Conservation (phyloP, 257 asterid species). For the Coffea eugenioides region DNA sequence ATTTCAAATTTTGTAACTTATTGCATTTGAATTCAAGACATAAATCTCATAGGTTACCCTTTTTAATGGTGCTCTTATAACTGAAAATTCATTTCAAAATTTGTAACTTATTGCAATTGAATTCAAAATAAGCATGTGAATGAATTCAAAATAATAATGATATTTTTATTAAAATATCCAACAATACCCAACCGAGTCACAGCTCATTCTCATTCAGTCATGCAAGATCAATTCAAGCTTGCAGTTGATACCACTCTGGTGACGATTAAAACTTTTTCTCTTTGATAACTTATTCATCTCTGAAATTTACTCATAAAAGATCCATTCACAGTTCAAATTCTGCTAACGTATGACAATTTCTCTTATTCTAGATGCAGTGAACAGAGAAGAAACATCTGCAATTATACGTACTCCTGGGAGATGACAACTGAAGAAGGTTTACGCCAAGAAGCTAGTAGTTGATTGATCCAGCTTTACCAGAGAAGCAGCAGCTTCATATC, state of each 20-base stretch:
- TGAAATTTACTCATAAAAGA: background rate
- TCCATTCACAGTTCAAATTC: no score
- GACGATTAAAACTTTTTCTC: background rate
- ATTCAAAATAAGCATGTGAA: no score
- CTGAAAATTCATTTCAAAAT: no score
- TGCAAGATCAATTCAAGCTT: conserved; percentile 57
- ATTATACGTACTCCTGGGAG: background rate
- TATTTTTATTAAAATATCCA: no score
- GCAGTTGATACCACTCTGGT: conserved; percentile 51
- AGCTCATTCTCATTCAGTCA: conserved; percentile 29
- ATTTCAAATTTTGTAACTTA: no score
- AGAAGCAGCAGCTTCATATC: background rate
- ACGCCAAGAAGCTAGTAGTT: background rate
- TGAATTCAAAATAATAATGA: no score
- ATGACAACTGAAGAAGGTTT: background rate
- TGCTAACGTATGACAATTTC: background rate
- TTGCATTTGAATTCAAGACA: no score
- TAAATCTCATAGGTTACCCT: no score
- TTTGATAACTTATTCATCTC: background rate
- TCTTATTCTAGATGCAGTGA: background rate
- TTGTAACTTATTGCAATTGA: no score
- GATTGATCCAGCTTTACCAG: background rate
- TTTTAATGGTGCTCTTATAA: no score
- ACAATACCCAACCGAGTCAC: conserved; percentile 35
- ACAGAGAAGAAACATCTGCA: background rate